Percentiles rank a stretch among this genome's conserved stretches.
Evolutionary conservation across 352 stramenopile genomes (phyloP).

Genomic region (Lagenidium sp.): DNA sequence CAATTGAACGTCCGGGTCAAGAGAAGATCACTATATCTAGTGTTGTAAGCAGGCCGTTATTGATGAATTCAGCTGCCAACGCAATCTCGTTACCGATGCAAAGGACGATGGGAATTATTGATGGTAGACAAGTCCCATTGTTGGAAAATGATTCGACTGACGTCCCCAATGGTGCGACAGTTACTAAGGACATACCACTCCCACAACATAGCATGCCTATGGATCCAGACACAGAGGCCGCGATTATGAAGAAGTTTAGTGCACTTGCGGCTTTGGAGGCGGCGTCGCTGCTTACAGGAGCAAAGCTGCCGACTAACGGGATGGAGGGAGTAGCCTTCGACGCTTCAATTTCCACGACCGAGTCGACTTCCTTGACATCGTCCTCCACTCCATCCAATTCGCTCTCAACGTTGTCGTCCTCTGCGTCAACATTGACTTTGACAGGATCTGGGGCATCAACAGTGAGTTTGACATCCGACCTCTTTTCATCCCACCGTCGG

Average conservation of each 20-base stretch:
- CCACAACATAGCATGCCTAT: conserved; percentile 7
- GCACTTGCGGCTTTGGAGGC: conserved; percentile 18
- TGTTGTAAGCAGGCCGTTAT: conserved; percentile 46
- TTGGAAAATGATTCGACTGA: too few species aligned
- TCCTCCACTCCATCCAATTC: too few species aligned
- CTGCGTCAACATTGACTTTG: too few species aligned
- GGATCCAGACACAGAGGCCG: conserved; percentile 35
- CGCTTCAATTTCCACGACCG: conserved; percentile 2
- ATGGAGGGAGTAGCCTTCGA: too few species aligned
- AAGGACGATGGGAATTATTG: too few species aligned
- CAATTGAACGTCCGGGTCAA: conserved; percentile 52
- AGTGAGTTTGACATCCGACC: too few species aligned
- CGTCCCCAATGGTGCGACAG: too few species aligned
- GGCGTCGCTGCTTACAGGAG: conserved; percentile 1
- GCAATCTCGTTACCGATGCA: conserved; percentile 19
- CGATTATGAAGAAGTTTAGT: conserved; percentile 61
- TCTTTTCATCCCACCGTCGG: too few species aligned
- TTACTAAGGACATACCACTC: not conserved
- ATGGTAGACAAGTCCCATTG: too few species aligned
- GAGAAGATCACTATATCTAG: conserved; percentile 75
- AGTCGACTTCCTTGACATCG: conserved; percentile 3
- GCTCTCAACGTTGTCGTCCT: too few species aligned
- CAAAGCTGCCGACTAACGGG: too few species aligned
- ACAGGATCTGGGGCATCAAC: too few species aligned
- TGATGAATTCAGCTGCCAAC: conserved; percentile 29